Conservation (phyloP, 2,329 filamentous ascomycete species). For the Rugonectria rugulosa region DNA sequence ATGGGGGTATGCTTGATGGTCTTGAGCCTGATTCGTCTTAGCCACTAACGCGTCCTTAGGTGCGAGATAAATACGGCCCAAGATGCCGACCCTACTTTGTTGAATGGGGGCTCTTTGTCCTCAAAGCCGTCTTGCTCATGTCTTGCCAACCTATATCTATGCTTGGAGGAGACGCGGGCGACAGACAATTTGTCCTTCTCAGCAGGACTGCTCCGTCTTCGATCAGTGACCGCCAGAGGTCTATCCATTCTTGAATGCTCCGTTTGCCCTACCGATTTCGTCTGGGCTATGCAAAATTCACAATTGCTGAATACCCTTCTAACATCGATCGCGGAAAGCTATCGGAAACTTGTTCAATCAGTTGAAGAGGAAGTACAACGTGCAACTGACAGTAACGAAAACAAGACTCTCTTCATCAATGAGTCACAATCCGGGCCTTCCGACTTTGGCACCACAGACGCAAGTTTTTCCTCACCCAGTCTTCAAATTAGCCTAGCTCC, state of each 20-base stretch:
- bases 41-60: constrained; percentile 24
- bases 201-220: constrained; percentile 24
- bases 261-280: constrained; percentile 34
- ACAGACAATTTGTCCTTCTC: constrained; percentile 29
- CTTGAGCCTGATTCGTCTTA: not conserved
- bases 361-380: constrained; percentile 31
- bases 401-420: constrained; percentile 24
- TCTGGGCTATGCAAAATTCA: constrained; percentile 40
- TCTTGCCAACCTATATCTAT: constrained; percentile 35
- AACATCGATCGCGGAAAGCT: constrained; percentile 35
- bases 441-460: not conserved
- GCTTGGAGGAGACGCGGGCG: constrained; percentile 34
- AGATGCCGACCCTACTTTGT: constrained; percentile 12
- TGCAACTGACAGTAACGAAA: constrained; percentile 24
- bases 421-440: constrained; percentile 13
- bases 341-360: constrained; percentile 31
- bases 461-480: not conserved
- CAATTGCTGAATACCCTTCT: constrained; percentile 36
- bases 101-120: constrained; percentile 16
- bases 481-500: constrained; percentile 28
- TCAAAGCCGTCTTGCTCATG: constrained; percentile 32
- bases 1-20: constrained; percentile 21
- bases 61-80: constrained; percentile 24
- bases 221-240: constrained; percentile 27
- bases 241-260: constrained; percentile 28